Percentiles rank a stretch among this genome's conserved stretches.
Conservation (phyloP, 2,329 filamentous ascomycete species). For the Pezicula radicicola region DNA sequence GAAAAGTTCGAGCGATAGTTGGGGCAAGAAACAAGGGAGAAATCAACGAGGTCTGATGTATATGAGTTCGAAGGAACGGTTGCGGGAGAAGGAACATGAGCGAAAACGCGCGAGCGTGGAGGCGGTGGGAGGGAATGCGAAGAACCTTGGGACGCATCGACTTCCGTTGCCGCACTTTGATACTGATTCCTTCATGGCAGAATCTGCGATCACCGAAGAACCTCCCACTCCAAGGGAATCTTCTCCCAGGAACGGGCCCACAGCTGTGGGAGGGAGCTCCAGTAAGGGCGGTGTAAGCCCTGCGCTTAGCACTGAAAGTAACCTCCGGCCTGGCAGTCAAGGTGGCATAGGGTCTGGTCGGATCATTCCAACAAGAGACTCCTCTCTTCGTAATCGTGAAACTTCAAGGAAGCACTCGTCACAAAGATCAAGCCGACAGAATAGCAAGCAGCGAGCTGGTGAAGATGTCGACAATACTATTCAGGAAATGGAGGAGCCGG, state of each 20-base stretch:
- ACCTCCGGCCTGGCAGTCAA: constrained; percentile 11
- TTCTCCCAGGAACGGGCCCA: constrained; percentile 20
- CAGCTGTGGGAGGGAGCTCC: constrained; percentile 12
- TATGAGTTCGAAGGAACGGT: constrained; percentile 68
- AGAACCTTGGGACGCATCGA: constrained; percentile 28
- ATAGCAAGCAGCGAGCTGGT: constrained; percentile 35
- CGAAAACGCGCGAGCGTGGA: constrained; percentile 51
- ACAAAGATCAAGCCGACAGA: constrained; percentile 45
- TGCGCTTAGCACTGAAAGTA: background rate
- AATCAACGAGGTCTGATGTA: constrained; percentile 63
- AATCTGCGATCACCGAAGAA: constrained; percentile 46
- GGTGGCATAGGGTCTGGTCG: constrained; percentile 32
- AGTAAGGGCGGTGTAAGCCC: constrained; percentile 6
- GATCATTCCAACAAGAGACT: constrained; percentile 64
- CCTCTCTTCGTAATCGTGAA: constrained; percentile 59
- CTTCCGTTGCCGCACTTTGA: constrained; percentile 20
- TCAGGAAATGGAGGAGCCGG: constrained; percentile 19
- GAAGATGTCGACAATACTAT: constrained; percentile 19
- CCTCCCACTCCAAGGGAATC: constrained; percentile 28
- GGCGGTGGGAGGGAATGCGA: constrained; percentile 36
- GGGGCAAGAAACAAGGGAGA: constrained; percentile 54
- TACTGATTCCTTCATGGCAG: constrained; percentile 30
- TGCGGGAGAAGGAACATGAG: constrained; percentile 61
- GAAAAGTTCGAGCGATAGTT: constrained; percentile 58
- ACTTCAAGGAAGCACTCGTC: constrained; percentile 50